Conservation (phyloP, 208 protist species). For the Willaertia magna region DNA sequence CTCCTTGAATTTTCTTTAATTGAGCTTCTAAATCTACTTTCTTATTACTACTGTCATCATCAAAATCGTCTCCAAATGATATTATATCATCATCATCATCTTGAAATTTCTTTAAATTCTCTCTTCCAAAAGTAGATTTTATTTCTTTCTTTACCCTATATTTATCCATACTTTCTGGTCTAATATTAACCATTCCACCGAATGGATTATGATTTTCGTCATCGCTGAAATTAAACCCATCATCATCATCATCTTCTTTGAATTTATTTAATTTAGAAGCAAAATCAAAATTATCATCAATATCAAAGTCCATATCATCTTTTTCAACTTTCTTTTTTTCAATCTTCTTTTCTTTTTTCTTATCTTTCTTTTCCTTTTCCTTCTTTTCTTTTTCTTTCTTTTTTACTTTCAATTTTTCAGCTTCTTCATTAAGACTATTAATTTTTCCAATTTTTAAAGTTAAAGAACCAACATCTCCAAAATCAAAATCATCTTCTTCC, state of each 20-base stretch:
- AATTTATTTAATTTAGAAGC: too few species aligned
- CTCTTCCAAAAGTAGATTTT: not conserved
- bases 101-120: not conserved
- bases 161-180: not conserved
- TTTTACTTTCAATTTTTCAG: too few species aligned
- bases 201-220: not conserved
- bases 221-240: not conserved
- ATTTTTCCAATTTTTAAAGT: not conserved
- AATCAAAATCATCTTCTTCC: slow-evolving; percentile 1
- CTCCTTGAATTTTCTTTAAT: not conserved
- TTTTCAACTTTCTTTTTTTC: too few species aligned
- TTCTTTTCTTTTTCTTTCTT: too few species aligned
- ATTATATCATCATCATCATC: not conserved
- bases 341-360: too few species aligned
- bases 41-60: not conserved
- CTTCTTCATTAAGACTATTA: too few species aligned
- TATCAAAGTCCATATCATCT: too few species aligned
- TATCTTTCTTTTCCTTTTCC: too few species aligned
- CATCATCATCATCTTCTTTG: not conserved
- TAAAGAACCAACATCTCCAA: not conserved
- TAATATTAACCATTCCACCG: not conserved
- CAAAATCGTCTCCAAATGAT: not conserved
- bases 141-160: not conserved
- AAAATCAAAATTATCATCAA: too few species aligned
- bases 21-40: not conserved